Base-by-base conservation (phyloP, 1,284 basidiomycete species). In the Ganoderma meredithae region DNA sequence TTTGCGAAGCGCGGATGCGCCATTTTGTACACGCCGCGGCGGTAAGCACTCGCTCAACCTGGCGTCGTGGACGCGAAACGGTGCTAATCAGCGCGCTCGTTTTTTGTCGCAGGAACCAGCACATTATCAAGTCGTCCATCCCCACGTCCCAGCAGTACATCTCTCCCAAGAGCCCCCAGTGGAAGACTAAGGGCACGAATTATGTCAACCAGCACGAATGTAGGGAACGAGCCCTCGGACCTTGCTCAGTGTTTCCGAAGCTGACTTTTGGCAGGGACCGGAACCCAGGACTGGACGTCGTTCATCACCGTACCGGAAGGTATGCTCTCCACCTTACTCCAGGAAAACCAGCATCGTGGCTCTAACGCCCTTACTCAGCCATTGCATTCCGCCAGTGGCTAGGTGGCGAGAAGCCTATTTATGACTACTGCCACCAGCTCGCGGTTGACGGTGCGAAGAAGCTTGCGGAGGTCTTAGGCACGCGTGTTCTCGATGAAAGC, bases 371-470 rank as follows among this genome's bases (percentile, higher is more conserved):
- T 43, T 1, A 64, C 55, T 53, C 70, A 88, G 95, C 95, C 0
- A 78, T 97, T 10, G 85, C 91, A 56, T 97, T 96, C 81, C 86
- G 95, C 33, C 76, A 88, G 62, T 91, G 89, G 86, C 82, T 97
- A 25, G 96, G 95, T 0, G 96, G 96, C 1, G 96, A 97, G 80
- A 81, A 86, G 19, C 86, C 86, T 66, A 95, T 97, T 70, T 90
- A 91, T 75, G 83, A 81, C 4, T 95, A 97, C 79, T 94, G 89
- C 74, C 91, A 91, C 75, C 77, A 84, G 8, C 85, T 97, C 31
- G 96, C 95, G 0, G 73, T 92, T 1, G 81, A 85, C 64, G 96
- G 95, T 22, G 95, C 93, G 0, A 84, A 85, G 68, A 81, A 82
- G 15, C 83, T 96, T 3, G 88, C 89, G 0, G 84, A 90, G 70